A percentile compares a stretch with the other conserved stretches of the same genome.
Evolutionary conservation across 169 alveolate genomes (phyloP).

Genomic region (Cryptosporidium felis): DNA sequence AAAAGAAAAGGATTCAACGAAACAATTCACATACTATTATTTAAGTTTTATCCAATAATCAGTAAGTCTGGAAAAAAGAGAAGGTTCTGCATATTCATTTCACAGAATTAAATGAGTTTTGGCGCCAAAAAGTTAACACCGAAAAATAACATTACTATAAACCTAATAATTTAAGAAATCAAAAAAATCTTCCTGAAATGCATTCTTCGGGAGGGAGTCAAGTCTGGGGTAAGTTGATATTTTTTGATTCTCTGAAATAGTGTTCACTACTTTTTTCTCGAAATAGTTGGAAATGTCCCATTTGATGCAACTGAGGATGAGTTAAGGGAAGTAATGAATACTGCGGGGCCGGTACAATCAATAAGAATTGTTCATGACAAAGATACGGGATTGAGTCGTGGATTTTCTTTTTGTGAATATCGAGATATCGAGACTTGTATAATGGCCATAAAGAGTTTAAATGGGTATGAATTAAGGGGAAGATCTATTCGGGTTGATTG

Average conservation of each 20-base stretch:
- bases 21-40: too few relatives aligned
- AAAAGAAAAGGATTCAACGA: too few relatives aligned
- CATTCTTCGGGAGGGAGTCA: conserved; percentile 70
- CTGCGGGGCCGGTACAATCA: conserved; percentile 74
- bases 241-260: too few relatives aligned
- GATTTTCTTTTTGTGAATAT: conserved; percentile 78
- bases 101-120: too few relatives aligned
- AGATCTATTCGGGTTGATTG: conserved; percentile 74
- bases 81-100: too few relatives aligned
- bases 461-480: conserved; percentile 77
- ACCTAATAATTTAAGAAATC: too few relatives aligned
- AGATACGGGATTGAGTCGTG: conserved; percentile 77
- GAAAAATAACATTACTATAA: too few relatives aligned
- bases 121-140: too few relatives aligned
- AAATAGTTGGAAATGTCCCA: conserved; percentile 77
- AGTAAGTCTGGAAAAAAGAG: too few relatives aligned
- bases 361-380: conserved; percentile 76
- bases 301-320: conserved; percentile 78
- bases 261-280: too few relatives aligned
- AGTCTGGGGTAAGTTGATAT: conserved; percentile 73
- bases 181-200: neutral
- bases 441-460: conserved; percentile 73
- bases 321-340: conserved; percentile 74
- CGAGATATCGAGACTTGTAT: conserved; percentile 77
- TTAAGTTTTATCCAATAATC: too few relatives aligned